Base-by-base conservation (phyloP, 345 rosid species). In the Euclidium syriacum region DNA sequence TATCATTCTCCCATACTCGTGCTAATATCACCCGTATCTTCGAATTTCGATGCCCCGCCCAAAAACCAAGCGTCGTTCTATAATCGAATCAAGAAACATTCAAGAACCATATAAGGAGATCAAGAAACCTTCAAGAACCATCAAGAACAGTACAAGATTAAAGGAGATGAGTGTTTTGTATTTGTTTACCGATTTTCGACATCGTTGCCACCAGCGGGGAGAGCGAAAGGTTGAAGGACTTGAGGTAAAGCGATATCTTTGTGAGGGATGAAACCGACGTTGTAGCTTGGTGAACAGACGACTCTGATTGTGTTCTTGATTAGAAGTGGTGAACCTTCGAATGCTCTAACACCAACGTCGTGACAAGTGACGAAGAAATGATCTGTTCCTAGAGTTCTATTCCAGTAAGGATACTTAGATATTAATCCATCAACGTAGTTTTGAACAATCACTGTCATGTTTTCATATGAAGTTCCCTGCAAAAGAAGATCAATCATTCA, bases 351-450 rank as follows among this genome's bases (percentile, higher is more conserved):
- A 52, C 97, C 99, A 27, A 90, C 95, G 68, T 90, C 96, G 58
- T 94, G 97, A 67, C 99, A 94, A 7, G 97, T 94, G 19, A 90
- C 96, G 54, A 94, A 94, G 76, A 94, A 94, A 66, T 94, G 99
- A 84, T 94, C 99, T 7, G 92, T 92, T 27, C 99, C 99, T 6
- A 94, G 74, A 0, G 99, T 94, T 70, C 96, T 81, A 62, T 94
- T 94, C 99, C 97, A 94, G 68, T 87, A 90, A 43, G 92, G 95
- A 24, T 94, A 90, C 76, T 83, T 94, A 18, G 58, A 68, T 39
- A 81, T 79, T 48, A 90, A 81, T 44, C 91, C 35, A 34, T 85
- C 90, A 59, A 94, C 66, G 51, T 94, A 94, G 43, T 81, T 59
- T 75, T 80, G 80, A 50, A 94, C 89, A 67, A 88, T 94, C 58